Evolutionary conservation across 2,329 filamentous ascomycete species (phyloP), one percentile per base, ranked within the genome.

Genomic region (Pseudogymnoascus sp.): DNA sequence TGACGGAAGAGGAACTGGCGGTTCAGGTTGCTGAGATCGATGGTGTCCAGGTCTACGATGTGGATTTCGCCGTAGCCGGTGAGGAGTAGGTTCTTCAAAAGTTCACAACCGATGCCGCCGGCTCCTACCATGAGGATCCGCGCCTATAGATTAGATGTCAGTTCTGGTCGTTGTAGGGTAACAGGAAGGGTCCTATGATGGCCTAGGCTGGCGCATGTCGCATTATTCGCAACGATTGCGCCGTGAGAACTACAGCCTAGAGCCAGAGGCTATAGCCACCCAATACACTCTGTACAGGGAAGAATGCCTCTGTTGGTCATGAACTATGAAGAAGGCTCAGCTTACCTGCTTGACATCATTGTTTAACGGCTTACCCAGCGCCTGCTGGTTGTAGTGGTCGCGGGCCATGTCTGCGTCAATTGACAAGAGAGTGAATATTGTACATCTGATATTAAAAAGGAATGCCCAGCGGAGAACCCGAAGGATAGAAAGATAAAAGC

Each of bases 1-100:
- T 93, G 89, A 66, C 93, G 86, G 76, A 99, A 99, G 59, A 99
- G 86, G 72, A 99, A 99, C 76, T 99, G 95, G 63, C 95, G 90
- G 71, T 99, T 99, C 61, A 99, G 83, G 74, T 99, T 99, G 78
- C 92, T 96, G 21, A 99, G 83, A 74, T 99, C 95, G 78, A 99
- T 97, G 1, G 95, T 99, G 76, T 99, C 95, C 65, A 99, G 89
- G 76, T 99, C 95, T 69, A 99, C 91, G 53, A 97, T 88, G 76
- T 96, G 90, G 61, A 97, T 87, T 77, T 96, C 90, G 68, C 91
- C 91, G 70, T 96, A 99, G 69, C 93, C 93, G 47, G 87, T 89
- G 60, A 96, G 87, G 50, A 93, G 91, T 64, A 99, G 86, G 76
- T 97, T 96, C 81, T 99, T 99, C 68, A 99, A 85, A 7, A 99